Evolutionary conservation across 129 eudicot genomes (phyloP).

Genomic region (Chrysanthemum lavandulifolium): DNA sequence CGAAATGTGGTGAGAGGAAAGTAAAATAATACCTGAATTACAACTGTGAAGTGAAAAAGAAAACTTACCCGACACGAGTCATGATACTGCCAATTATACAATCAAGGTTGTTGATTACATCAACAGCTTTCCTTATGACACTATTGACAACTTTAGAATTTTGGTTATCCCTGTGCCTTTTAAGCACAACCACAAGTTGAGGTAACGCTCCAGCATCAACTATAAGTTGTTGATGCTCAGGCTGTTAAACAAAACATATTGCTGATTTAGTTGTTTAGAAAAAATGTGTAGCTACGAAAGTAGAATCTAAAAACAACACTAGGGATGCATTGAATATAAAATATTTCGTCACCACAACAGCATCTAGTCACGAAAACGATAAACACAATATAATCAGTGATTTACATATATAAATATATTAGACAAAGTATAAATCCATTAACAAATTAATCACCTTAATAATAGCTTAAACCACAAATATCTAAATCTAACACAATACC

Average conservation of each 20-base stretch:
- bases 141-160: conserved; percentile 56
- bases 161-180: conserved; percentile 41
- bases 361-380: neutral
- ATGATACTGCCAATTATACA: conserved; percentile 82
- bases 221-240: conserved; percentile 79
- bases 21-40: neutral
- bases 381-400: too few relatives aligned
- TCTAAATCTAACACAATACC: neutral
- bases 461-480: neutral
- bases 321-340: too few relatives aligned
- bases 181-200: conserved; percentile 69
- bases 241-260: conserved; percentile 42
- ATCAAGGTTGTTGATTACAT: conserved; percentile 92
- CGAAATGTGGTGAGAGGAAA: conserved; percentile 5
- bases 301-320: too few relatives aligned
- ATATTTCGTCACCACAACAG: neutral
- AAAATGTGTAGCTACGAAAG: conserved; percentile 3
- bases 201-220: conserved; percentile 95
- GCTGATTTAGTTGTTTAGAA: neutral
- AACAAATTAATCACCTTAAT: too few relatives aligned
- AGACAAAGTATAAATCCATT: too few relatives aligned
- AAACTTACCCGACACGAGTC: conserved; percentile 69
- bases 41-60: neutral
- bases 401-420: too few relatives aligned
- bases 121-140: conserved; percentile 83